Evolutionary conservation across 306 rosid genomes (phyloP), one percentile per base, ranked within the genome.

Genomic region (Calophaca sinica): DNA sequence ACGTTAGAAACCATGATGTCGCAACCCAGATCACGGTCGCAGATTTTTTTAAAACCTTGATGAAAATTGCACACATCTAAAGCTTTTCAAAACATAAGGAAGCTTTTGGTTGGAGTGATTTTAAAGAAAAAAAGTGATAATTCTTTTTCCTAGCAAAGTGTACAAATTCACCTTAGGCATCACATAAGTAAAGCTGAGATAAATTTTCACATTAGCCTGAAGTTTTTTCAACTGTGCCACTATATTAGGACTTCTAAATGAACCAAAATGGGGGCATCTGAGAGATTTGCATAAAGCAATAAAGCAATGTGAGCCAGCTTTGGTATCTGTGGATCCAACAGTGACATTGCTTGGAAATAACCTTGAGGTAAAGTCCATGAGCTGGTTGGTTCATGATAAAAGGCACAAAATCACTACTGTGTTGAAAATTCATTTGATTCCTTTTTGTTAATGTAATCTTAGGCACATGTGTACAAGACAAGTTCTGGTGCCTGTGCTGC

Each of bases 221-320:
- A 70, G 35, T 66, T 64, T 74, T 71, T 81, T 81, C 62, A 69
- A 73, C 20, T 48, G 7, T 74, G 5, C 41, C 39, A 54, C 26
- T 68, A 9, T 75, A 10, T 69, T 73, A 84, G 88, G 88, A 74
- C 81, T 70, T 64, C 51, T 2, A 65, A 85, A 70, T 79, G 86
- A 89, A 81, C 98, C 97, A 1, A 93, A 93, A 75, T 87, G 85
- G 72, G 91, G 89, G 15, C 97, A 93, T 85, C 79, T 93, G 73
- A 91, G 85, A 77, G 86, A 79, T 55, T 83, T 93, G 78, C 98
- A 93, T 31, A 83, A 72, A 75, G 90, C 94, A 2, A 68, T 93
- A 28, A 89, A 89, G 69, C 81, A 75, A 54, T 84, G 92, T 26
- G 98, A 91, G 57, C 80, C 81, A 9, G 93, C 94, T 76, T 85